Evolutionary conservation across 2,329 filamentous ascomycete genomes (phyloP), one percentile per base, ranked within the genome.

Genomic region (Periconia sp.): DNA sequence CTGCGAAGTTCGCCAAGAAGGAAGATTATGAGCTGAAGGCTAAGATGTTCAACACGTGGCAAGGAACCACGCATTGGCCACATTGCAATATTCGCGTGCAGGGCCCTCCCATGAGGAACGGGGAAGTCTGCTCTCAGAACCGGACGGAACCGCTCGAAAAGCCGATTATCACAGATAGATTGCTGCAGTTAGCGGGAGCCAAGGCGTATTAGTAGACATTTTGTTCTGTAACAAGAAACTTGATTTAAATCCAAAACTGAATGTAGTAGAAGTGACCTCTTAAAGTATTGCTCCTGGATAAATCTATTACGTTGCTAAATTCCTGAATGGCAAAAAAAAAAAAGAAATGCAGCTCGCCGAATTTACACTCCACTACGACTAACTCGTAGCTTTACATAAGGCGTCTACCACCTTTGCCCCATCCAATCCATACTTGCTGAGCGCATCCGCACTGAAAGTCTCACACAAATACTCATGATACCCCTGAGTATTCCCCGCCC

Each of bases 61-160:
- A 63, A 35, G 60, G 57, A 11, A 67, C 64, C 0, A 63, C 61
- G 1, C 64, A 64, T 23, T 67, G 63, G 59, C 61, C 61, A 14
- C 60, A 65, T 40, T 61, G 60, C 41, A 65, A 62, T 17, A 62
- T 67, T 7, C 55, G 44, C 41, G 55, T 55, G 46, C 43, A 58
- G 10, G 57, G 60, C 2, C 49, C 49, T 1, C 49, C 52, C 6
- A 11, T 56, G 27, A 42, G 56, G 10, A 50, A 63, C 41, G 56
- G 56, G 1, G 55, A 58, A 30, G 19, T 40, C 1, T 55, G 54
- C 48, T 58, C 59, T 1, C 31, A 54, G 30, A 54, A 62, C n/a
- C 42, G 60, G 37, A 55, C 41, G 1, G 60, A 65, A 41, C 62
- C 62, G 2, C 35, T 60, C 6, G 55, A 66, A 54, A 64, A 62